These are phyloP conservation scores for Aegilops sharonensis DNA, from an alignment of 176 grass and related monocot species.

Conservation along the genomic window DNA sequence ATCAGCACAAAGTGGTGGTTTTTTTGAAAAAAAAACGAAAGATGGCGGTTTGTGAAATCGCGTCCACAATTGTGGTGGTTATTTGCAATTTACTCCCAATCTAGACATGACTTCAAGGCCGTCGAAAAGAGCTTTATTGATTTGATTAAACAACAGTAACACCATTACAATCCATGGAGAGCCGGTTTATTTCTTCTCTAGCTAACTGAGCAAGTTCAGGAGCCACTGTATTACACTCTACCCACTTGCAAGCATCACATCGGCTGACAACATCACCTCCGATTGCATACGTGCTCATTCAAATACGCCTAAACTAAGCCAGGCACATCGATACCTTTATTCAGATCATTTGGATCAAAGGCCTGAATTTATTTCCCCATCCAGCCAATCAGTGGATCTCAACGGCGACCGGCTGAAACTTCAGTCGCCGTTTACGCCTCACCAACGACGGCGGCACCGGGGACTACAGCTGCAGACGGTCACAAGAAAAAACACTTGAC, in stretches of 20 bases:
- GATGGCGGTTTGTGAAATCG: no score
- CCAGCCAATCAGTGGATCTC: background rate
- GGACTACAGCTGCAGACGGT: background rate
- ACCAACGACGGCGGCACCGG: background rate
- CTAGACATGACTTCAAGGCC: background rate
- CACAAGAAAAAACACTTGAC: slow-evolving; percentile 14
- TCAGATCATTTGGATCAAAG: slow-evolving; percentile 7
- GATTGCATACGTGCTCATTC: background rate
- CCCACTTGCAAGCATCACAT: background rate
- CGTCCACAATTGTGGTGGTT: no score
- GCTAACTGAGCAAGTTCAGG: background rate
- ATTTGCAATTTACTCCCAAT: background rate
- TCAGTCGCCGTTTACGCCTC: slow-evolving; percentile 16
- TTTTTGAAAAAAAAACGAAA: no score
- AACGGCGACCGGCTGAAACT: background rate
- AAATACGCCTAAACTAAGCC: background rate
- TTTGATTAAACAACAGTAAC: background rate
- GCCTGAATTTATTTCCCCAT: background rate
- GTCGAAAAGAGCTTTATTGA: background rate
- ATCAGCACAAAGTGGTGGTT: no score
- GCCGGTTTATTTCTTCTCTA: background rate
- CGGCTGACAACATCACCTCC: background rate
- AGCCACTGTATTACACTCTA: no score
- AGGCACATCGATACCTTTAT: slow-evolving; percentile 21
- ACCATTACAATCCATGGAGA: background rate